Percentiles rank a stretch among this genome's conserved stretches.
Conservation (phyloP, 1,284 basidiomycete genomes). For the Heterobasidion annosum region DNA sequence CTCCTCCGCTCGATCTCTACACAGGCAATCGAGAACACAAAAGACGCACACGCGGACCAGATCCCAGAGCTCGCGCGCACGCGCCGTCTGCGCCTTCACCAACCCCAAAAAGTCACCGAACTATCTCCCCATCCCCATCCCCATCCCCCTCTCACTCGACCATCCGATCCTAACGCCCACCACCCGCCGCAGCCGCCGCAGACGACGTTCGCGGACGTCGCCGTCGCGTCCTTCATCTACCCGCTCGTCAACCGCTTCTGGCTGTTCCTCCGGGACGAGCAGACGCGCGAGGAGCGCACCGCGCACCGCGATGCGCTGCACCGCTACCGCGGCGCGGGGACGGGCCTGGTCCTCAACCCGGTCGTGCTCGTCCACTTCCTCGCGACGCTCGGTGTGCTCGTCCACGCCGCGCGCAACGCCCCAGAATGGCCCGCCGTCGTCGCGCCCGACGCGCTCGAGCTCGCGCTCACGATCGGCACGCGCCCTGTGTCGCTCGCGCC, state of each 20-base stretch:
- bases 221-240: conserved; percentile 79
- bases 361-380: conserved; percentile 70
- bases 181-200: conserved; percentile 12
- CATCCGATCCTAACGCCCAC: conserved; percentile 5
- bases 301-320: conserved; percentile 34
- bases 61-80: conserved; percentile 60
- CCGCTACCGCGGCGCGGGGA: conserved; percentile 65
- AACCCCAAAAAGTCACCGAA: conserved; percentile 36
- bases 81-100: conserved; percentile 62
- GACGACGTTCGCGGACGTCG: conserved; percentile 63
- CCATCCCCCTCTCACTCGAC: conserved; percentile 10
- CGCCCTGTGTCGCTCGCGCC: conserved; percentile 43
- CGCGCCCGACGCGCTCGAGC: conserved; percentile 73
- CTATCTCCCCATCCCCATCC: conserved; percentile 15
- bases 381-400: conserved; percentile 70
- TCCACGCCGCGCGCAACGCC: conserved; percentile 75
- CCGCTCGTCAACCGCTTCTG: conserved; percentile 89
- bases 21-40: conserved; percentile 47
- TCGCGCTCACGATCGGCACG: conserved; percentile 72
- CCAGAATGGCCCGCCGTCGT: conserved; percentile 73
- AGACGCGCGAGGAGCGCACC: conserved; percentile 63
- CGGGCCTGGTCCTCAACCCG: conserved; percentile 73
- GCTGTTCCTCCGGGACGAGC: conserved; percentile 79
- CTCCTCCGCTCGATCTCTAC: conserved; percentile 53
- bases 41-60: conserved; percentile 38